Evolutionary conservation across 2,329 filamentous ascomycete species (phyloP).

Genomic region (Fusarium tjaetaba): DNA sequence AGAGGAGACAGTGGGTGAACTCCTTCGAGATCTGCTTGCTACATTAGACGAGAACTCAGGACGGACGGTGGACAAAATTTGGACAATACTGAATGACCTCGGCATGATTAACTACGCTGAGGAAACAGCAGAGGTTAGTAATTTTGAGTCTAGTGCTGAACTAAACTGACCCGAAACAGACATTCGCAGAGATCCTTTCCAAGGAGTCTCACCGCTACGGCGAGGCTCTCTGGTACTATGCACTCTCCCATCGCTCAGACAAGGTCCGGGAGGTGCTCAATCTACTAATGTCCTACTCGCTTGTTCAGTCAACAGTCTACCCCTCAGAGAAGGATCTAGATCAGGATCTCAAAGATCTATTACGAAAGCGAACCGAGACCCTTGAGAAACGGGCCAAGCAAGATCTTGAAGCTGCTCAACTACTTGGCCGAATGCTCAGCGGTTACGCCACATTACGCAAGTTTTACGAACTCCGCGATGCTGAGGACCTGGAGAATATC

Average conservation of each 20-base stretch:
- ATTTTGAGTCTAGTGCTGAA: neutral
- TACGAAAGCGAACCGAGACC: conserved; percentile 76
- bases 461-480: conserved; percentile 89
- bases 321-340: conserved; percentile 79
- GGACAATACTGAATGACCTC: conserved; percentile 79
- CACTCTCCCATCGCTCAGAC: conserved; percentile 78
- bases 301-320: conserved; percentile 85
- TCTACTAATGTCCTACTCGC: conserved; percentile 85
- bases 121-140: conserved; percentile 80
- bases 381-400: conserved; percentile 76
- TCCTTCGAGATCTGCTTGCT: conserved; percentile 74
- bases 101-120: conserved; percentile 83
- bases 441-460: conserved; percentile 91
- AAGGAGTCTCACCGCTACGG: conserved; percentile 81
- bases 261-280: conserved; percentile 89
- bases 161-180: conserved; percentile 60
- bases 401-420: conserved; percentile 82
- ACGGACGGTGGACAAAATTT: conserved; percentile 81
- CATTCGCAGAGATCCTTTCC: conserved; percentile 82
- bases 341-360: conserved; percentile 72
- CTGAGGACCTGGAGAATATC: conserved; percentile 42
- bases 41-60: conserved; percentile 72
- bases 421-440: conserved; percentile 86
- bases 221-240: conserved; percentile 89
- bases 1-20: conserved; percentile 76